Evolutionary conservation across 208 protist species (phyloP), one percentile per base, ranked within the genome.

Genomic region (Wallacemonas sp.): DNA sequence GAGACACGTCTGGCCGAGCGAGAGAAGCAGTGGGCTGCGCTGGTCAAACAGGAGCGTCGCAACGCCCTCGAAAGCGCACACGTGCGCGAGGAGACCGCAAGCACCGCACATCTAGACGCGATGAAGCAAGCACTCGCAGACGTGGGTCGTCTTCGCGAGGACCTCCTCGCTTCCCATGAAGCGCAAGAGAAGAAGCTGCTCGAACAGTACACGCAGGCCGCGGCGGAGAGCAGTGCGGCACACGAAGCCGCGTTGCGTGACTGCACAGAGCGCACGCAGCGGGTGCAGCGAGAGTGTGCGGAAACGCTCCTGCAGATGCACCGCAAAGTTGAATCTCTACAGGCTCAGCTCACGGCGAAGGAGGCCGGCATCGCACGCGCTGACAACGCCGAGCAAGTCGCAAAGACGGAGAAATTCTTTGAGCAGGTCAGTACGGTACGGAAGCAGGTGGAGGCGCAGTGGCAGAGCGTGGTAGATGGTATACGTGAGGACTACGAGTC

Each of bases 101-200:
- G 38, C 17, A 38, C 42, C 27, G 58, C 71, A 15, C 85, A 85
- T 55, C 79, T 78, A 0, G 64, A 83, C 30, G 70, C 77, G 9
- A 68, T 91, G 30, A 72, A 79, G 54, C 39, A 70, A 1, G 85
- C 81, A 14, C 81, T 91, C 76, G 58, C 56, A 4, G 80, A 91
- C 46, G 66, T 90, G n/a, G 77, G 76, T 17, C 41, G 39, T 24
- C 62, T 89, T 36, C 79, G 83, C 12, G 69, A 75, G 54, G 42
- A 65, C 21, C 71, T 89, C n/a, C 19, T 86, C 19, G 62, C 45
- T 2, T 72, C 82, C 21, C 70, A 80, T 38, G 66, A 67, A 14
- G 60, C 66, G 21, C 70, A 77, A 46, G 73, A 90, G 64, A 68
- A 71, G 19, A 49, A 74, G 22, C 54, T 73, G 4, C 70, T 72